phyloP scores from a whole-genome alignment of 805 yeast species.

The Candida berthetii region DNA sequence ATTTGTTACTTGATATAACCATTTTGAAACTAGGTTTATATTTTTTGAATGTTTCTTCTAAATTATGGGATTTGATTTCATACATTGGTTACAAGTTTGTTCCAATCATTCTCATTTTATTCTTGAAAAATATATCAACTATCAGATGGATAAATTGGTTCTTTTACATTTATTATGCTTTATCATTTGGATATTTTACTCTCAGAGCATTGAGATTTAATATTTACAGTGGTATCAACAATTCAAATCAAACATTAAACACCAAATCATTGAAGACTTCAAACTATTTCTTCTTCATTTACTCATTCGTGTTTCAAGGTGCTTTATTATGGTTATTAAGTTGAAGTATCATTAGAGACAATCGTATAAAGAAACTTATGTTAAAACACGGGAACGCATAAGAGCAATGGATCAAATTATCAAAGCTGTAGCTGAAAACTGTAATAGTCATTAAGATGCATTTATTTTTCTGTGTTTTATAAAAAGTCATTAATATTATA shows the following conservation, averaged over 20 bases:
- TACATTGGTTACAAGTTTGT: slow-evolving; percentile 95
- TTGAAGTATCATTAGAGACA: too few species aligned
- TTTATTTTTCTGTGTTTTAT: too few species aligned
- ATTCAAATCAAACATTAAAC: slow-evolving; percentile 50
- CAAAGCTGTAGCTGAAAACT: too few species aligned
- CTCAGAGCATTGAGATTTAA: slow-evolving; percentile 47
- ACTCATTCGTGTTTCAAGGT: slow-evolving; percentile 78
- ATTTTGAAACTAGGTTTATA: slow-evolving; percentile 80
- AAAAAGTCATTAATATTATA: slow-evolving; percentile 24
- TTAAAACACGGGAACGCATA: too few species aligned
- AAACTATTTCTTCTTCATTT: slow-evolving; percentile 80
- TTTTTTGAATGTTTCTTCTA: slow-evolving; percentile 63
- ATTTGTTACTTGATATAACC: slow-evolving; percentile 68
- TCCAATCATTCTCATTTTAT: slow-evolving; percentile 55
- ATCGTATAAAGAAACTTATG: too few species aligned
- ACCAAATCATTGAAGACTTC: slow-evolving; percentile 70
- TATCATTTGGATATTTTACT: slow-evolving; percentile 59
- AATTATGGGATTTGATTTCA: slow-evolving; percentile 77
- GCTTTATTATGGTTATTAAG: slow-evolving; percentile 66
- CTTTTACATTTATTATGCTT: slow-evolving; percentile 41
- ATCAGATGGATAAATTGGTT: slow-evolving; percentile 39
- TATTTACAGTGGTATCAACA: slow-evolving; percentile 33
- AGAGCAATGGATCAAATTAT: too few species aligned
- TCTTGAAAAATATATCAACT: slow-evolving; percentile 41
- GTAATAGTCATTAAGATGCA: too few species aligned